Evolutionary conservation across 1,284 basidiomycete species (phyloP), one percentile per base, ranked within the genome.

Genomic region (Ustilago xerochloae): DNA sequence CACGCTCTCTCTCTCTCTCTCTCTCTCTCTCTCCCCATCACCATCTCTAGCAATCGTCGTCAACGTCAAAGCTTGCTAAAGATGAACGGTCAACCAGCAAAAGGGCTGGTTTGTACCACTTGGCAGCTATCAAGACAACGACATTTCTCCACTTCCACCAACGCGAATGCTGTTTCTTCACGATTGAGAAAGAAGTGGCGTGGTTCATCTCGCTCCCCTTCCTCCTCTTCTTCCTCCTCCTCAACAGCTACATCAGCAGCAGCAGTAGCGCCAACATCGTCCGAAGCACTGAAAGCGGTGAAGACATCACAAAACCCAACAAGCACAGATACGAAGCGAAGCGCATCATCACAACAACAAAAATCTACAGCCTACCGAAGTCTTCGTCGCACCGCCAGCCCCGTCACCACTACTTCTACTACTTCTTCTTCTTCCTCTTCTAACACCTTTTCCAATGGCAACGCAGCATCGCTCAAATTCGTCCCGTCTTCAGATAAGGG

Each of bases 401-500:
- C n/a, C n/a, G n/a, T n/a, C n/a, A n/a, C n/a, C n/a, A n/a, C n/a
- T n/a, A n/a, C n/a, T n/a, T n/a, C n/a, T n/a, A n/a, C n/a, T n/a
- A n/a, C n/a, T n/a, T n/a, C n/a, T n/a, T n/a, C n/a, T n/a, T n/a
- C n/a, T n/a, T n/a, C n/a, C n/a, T n/a, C n/a, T n/a, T n/a, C n/a
- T n/a, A n/a, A n/a, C n/a, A n/a, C n/a, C n/a, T n/a, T n/a, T n/a
- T n/a, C n/a, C n/a, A 33, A 9, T 24, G 26, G n/a, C 2, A 30
- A 36, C 22, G 9, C 32, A 3, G n/a, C 57, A 20, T 52, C 52
- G 13, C 29, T 53, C 45, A 69, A 69, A 13, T 56, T 45, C 26
- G 43, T 55, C 10, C 22, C 46, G 5, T 60, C 52, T 28, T 32
- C 47, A 32, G 61, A 60, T 10, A 69, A 69, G 26, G 66, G 66